These are phyloP conservation scores for Lodderomyces metapsilosis DNA, from an alignment of 1,139 yeast genomes.

Conservation along the genomic window DNA sequence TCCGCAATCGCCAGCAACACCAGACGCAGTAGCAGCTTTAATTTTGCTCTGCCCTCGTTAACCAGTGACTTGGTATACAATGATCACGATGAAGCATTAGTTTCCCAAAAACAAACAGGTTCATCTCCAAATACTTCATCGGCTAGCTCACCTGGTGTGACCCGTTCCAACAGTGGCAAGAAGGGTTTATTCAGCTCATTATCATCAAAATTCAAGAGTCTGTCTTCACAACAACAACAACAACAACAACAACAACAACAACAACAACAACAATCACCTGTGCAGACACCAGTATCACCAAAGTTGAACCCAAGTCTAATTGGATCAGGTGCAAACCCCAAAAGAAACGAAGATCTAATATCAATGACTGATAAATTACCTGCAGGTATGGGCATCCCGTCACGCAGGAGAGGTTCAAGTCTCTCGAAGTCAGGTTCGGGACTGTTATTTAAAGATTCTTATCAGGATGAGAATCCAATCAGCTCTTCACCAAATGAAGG, in stretches of 20 bases:
- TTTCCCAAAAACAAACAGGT: constrained; percentile 12
- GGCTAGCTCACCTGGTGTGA: constrained; percentile 17
- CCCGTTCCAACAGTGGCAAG: constrained; percentile 27
- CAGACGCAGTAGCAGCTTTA: constrained; percentile 14
- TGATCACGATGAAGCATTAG: constrained; percentile 9
- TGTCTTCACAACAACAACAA: constrained; percentile 11
- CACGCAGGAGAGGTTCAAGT: constrained; percentile 14
- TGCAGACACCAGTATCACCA: constrained; percentile 15
- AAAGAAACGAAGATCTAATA: constrained; percentile 23
- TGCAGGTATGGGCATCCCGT: constrained; percentile 19
- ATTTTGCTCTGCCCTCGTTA: constrained; percentile 12
- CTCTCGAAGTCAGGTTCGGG: constrained; percentile 3
- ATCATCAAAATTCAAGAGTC: constrained; percentile 51
- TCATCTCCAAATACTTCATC: constrained; percentile 14
- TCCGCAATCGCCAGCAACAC: constrained; percentile 19
- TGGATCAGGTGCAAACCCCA: constrained; percentile 16
- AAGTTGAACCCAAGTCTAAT: constrained; percentile 19
- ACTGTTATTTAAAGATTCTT: constrained; percentile 13
- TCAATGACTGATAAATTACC: constrained; percentile 22
- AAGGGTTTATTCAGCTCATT: constrained; percentile 50
- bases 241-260: constrained; percentile 7
- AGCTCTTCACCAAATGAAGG: constrained; percentile 6
- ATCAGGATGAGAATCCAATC: constrained; percentile 10
- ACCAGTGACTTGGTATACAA: constrained; percentile 14
- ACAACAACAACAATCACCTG: constrained; percentile 1